Evolutionary conservation across 148 eudicot genomes (phyloP).

Genomic region (Silene latifolia): DNA sequence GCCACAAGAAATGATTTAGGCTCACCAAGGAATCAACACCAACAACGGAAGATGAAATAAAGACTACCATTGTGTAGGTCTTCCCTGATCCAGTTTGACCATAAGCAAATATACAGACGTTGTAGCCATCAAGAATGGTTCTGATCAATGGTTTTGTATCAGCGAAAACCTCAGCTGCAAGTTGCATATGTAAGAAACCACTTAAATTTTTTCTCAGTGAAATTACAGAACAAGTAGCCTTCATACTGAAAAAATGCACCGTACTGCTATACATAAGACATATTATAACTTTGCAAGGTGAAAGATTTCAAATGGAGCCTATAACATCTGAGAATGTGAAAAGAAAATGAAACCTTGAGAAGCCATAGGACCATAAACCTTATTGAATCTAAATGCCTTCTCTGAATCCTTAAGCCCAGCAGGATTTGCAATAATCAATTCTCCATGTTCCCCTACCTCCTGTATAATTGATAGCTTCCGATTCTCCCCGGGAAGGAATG

Average conservation of each 20-base stretch:
- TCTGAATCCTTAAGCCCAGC: constrained; percentile 68
- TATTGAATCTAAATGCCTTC: constrained; percentile 75
- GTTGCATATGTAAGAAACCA: constrained; percentile 10
- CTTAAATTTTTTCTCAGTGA: neutral
- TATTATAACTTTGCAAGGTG: neutral
- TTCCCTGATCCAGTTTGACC: constrained; percentile 90
- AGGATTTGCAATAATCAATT: constrained; percentile 55
- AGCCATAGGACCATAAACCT: constrained; percentile 70
- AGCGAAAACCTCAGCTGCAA: constrained; percentile 49
- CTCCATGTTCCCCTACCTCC: constrained; percentile 73
- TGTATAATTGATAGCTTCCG: constrained; percentile 54
- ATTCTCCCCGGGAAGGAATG: constrained; percentile 59
- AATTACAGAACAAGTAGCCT: neutral
- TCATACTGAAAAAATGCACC: neutral
- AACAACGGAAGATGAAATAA: constrained; percentile 6
- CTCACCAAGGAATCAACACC: constrained; percentile 2
- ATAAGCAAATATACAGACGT: constrained; percentile 79
- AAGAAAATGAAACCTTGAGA: constrained; percentile 65
- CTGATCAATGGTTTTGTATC: constrained; percentile 62
- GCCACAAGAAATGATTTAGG: constrained; percentile 1
- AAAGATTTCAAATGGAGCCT: neutral
- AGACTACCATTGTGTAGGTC: constrained; percentile 67
- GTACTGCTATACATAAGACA: neutral
- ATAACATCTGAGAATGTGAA: constrained; percentile 11
- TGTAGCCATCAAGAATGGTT: constrained; percentile 74